These are phyloP conservation scores for Capniomyces stellatus DNA, from an alignment of 371 early-diverging fungal species.

Conservation along the genomic window DNA sequence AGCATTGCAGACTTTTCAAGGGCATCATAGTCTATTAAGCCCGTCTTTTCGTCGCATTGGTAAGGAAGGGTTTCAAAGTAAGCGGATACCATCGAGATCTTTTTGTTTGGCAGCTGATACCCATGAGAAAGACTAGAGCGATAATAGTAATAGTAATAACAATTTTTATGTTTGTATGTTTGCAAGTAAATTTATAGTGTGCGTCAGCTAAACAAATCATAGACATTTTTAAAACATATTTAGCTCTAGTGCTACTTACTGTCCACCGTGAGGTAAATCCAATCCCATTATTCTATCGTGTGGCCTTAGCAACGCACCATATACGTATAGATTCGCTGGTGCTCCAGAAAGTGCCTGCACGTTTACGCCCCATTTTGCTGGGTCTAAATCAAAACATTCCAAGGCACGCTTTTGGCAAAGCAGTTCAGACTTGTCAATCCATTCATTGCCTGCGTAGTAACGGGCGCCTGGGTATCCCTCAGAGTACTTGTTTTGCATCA, in stretches of 20 bases:
- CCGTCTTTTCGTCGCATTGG: constrained; percentile 75
- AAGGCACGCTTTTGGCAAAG: constrained; percentile 95
- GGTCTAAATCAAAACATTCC: constrained; percentile 74
- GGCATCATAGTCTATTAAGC: constrained; percentile 87
- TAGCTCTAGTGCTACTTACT: constrained; percentile 16
- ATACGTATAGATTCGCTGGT: constrained; percentile 96
- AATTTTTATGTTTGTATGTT: constrained; percentile 23
- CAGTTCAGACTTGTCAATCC: constrained; percentile 88
- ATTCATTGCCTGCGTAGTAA: constrained; percentile 99
- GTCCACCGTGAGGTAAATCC: constrained; percentile 97
- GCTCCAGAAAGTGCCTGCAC: constrained; percentile 96
- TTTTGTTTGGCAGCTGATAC: constrained; percentile 93
- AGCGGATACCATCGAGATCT: constrained; percentile 91
- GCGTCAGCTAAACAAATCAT: background rate
- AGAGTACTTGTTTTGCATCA: constrained; percentile 99
- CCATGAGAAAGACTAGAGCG: constrained; percentile 72
- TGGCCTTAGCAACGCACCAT: constrained; percentile 87
- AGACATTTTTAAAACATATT: background rate
- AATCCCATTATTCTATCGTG: constrained; percentile 99
- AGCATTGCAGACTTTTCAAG: constrained; percentile 68
- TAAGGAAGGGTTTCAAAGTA: constrained; percentile 98
- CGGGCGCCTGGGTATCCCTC: constrained; percentile 97
- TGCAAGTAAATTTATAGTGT: background rate
- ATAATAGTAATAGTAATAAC: background rate
- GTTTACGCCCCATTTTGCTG: constrained; percentile 95